phyloP scores from a whole-genome alignment of 768 basidiomycete species.

The Lentinus tigrinus region DNA sequence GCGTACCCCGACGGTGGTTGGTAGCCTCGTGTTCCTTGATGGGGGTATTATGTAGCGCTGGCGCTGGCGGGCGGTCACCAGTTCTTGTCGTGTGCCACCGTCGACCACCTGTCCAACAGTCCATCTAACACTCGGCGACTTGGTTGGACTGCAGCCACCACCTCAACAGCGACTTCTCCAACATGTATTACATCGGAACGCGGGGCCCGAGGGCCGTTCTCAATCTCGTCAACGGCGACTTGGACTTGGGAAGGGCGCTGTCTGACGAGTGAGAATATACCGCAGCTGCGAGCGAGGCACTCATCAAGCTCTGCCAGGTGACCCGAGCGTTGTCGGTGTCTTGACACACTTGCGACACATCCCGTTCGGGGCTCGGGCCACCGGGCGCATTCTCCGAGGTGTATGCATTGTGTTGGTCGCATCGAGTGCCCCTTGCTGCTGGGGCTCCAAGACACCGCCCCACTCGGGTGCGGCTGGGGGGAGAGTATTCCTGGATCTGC shows the following conservation, averaged over 20 bases:
- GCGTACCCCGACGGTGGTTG: neutral
- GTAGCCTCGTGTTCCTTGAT: conserved; percentile 10
- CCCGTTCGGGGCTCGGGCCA: neutral
- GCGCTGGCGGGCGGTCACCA: too few species aligned
- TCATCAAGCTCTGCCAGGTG: neutral
- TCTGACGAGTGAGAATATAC: neutral
- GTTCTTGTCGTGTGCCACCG: neutral
- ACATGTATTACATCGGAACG: neutral
- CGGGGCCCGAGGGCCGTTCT: neutral
- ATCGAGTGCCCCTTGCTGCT: neutral
- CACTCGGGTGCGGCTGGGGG: neutral
- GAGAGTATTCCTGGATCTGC: neutral
- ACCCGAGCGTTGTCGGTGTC: neutral
- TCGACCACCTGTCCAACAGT: too few species aligned
- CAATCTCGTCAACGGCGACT: neutral
- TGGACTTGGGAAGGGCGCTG: neutral
- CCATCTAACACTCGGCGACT: too few species aligned
- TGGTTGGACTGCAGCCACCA: too few species aligned
- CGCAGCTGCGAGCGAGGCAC: neutral
- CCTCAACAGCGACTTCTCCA: neutral
- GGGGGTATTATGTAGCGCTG: neutral
- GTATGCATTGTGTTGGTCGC: too few species aligned
- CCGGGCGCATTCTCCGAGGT: neutral
- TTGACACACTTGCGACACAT: conserved; percentile 4
- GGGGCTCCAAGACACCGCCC: neutral